Conservation (phyloP, 2,329 filamentous ascomycete species). For the Scorias spongiosa region DNA sequence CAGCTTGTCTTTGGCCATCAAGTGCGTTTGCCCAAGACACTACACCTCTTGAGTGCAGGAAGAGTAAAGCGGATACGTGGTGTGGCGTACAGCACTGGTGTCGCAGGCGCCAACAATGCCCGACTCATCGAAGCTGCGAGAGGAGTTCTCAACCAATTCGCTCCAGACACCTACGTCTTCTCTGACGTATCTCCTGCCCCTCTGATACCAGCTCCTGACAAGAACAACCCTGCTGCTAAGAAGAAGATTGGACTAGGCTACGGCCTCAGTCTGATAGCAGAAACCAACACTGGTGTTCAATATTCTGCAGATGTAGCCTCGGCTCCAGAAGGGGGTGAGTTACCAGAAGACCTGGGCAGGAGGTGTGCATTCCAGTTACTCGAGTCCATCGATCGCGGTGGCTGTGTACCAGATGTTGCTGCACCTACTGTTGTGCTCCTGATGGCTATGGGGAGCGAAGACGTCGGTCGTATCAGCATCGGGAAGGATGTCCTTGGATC, state of each 20-base stretch:
- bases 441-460: slow-evolving; percentile 97
- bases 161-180: slow-evolving; percentile 81
- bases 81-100: slow-evolving; percentile 85
- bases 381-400: slow-evolving; percentile 66
- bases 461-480: slow-evolving; percentile 74
- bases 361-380: slow-evolving; percentile 79
- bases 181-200: slow-evolving; percentile 49
- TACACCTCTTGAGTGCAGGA: slow-evolving; percentile 74
- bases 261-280: slow-evolving; percentile 77
- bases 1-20: slow-evolving; percentile 88
- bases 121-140: slow-evolving; percentile 86
- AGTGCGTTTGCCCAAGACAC: slow-evolving; percentile 80
- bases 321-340: slow-evolving; percentile 62
- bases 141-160: slow-evolving; percentile 72
- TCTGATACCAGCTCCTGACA: slow-evolving; percentile 53
- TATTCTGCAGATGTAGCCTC: slow-evolving; percentile 73
- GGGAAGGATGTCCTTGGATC: slow-evolving; percentile 69
- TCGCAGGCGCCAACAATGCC: slow-evolving; percentile 83
- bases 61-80: slow-evolving; percentile 78
- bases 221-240: slow-evolving; percentile 39
- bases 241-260: slow-evolving; percentile 70
- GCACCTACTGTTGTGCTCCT: slow-evolving; percentile 63
- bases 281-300: slow-evolving; percentile 72
- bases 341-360: slow-evolving; percentile 82
- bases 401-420: slow-evolving; percentile 61